These are phyloP conservation scores for Taphrina wiesneri DNA, from an alignment of 1,139 yeast genomes.

Conservation along the genomic window DNA sequence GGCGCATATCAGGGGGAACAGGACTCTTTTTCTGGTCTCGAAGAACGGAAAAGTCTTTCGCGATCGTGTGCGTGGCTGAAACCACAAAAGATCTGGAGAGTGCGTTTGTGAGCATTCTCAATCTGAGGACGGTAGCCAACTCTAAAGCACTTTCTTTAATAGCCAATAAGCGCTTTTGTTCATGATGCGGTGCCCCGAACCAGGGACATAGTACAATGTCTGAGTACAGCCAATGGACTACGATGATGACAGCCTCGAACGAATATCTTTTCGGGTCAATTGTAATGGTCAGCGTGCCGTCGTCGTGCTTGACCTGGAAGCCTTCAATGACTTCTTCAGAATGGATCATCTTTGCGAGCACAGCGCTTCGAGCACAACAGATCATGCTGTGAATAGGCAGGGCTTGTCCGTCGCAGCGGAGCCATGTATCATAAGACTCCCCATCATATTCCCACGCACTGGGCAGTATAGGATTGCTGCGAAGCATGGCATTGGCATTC, in stretches of 20 bases:
- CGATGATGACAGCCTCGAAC: conserved; percentile 46
- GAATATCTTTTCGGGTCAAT: conserved; percentile 32
- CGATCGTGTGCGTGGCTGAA: conserved; percentile 39
- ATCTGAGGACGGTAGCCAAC: conserved; percentile 39
- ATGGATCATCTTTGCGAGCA: neutral
- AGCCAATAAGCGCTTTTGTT: conserved; percentile 37
- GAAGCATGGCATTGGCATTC: conserved; percentile 37
- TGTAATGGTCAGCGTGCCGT: neutral
- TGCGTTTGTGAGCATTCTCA: conserved; percentile 40
- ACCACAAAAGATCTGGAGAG: conserved; percentile 37
- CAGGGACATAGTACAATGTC: conserved; percentile 51
- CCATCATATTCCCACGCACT: conserved; percentile 23
- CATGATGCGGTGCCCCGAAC: conserved; percentile 43
- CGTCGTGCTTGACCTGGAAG: neutral
- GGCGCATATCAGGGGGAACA: conserved; percentile 43
- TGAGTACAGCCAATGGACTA: conserved; percentile 54
- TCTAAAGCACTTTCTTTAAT: conserved; percentile 43
- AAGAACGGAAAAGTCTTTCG: conserved; percentile 38
- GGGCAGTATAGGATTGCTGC: conserved; percentile 36
- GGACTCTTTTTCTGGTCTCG: conserved; percentile 35
- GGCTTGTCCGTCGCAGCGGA: conserved; percentile 34
- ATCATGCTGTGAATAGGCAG: conserved; percentile 41
- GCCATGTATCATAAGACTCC: conserved; percentile 29
- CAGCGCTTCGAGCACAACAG: conserved; percentile 17
- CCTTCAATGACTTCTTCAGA: neutral